Evolutionary conservation across 148 eudicot species (phyloP), one percentile per base, ranked within the genome.

Genomic region (Cornus florida): DNA sequence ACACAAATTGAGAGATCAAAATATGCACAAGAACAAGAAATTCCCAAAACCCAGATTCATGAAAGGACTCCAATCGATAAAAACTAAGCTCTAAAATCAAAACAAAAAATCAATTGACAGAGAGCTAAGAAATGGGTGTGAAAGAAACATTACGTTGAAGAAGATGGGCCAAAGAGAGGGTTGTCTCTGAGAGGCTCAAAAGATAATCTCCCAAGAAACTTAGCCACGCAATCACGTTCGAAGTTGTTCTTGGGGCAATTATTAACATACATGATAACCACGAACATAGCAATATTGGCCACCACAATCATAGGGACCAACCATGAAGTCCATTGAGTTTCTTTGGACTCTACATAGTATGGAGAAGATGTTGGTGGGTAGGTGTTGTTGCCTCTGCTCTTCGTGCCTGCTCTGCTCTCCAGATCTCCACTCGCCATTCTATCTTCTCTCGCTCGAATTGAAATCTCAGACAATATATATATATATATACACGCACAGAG

Each of bases 311-410:
- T 81, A 1, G 99, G 98, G 35, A 96, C 93, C 67, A 96, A 82
- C 99, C 99, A 96, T 0, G 98, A 83, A 4, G 95, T 96, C 99
- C 99, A 92, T 68, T 86, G 83, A 20, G 89, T 89, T 8, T 90
- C 93, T 5, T 84, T 59, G 1, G 84, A 57, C 28, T 84, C 87
- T 3, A 77, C 48, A 39, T 83, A 80, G 73, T 90, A 85, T 12
- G 78, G 33, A 17, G 84, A 82, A 6, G 80, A 67, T 41, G 28
- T 35, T n/a, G 77, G 78, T 24, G 75, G 53, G 57, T 79, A 72
- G 28, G 64, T 20, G 46, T 22, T 32, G 16, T 32, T 43, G 10
- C 66, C 32, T 41, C 84, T 82, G 57, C 10, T 74, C 81, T 86
- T 85, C 5, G 64, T 73, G 17, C 72, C 79, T 69, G 85, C 84